phyloP scores from a whole-genome alignment of 768 basidiomycete genomes.

The Lactifluus echinatus region DNA sequence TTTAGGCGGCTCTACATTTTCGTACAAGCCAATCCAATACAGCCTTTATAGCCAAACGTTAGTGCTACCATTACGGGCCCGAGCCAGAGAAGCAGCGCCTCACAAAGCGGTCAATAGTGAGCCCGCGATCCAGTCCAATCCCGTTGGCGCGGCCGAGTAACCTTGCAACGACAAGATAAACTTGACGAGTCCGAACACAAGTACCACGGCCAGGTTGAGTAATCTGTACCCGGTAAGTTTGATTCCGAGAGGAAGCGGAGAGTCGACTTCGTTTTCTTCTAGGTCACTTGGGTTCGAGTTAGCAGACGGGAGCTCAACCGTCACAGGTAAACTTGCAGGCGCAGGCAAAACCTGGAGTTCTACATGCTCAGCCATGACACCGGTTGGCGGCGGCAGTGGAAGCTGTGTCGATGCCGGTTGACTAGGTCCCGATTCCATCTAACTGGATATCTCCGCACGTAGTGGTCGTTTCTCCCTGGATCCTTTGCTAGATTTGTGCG shows the following conservation, averaged over 20 bases:
- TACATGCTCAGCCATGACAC: neutral
- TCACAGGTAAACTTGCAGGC: neutral
- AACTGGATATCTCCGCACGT: no score
- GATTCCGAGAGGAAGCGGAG: neutral
- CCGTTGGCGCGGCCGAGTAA: neutral
- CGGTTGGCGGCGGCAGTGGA: neutral
- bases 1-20: neutral
- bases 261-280: neutral
- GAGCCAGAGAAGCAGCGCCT: neutral
- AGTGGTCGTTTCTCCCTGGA: no score
- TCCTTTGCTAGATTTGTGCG: no score
- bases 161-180: neutral
- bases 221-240: constrained; percentile 7
- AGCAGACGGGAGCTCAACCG: neutral
- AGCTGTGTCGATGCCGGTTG: neutral
- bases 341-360: neutral
- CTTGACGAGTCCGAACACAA: neutral
- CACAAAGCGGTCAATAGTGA: neutral
- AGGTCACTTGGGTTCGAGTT: neutral
- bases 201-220: neutral
- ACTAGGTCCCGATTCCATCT: neutral
- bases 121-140: neutral
- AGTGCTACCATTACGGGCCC: neutral
- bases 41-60: neutral
- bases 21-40: constrained; percentile 8